A percentile compares a stretch with the other conserved stretches of the same genome.
Evolutionary conservation across 768 basidiomycete species (phyloP).

Genomic region (Myochromella boudieri): DNA sequence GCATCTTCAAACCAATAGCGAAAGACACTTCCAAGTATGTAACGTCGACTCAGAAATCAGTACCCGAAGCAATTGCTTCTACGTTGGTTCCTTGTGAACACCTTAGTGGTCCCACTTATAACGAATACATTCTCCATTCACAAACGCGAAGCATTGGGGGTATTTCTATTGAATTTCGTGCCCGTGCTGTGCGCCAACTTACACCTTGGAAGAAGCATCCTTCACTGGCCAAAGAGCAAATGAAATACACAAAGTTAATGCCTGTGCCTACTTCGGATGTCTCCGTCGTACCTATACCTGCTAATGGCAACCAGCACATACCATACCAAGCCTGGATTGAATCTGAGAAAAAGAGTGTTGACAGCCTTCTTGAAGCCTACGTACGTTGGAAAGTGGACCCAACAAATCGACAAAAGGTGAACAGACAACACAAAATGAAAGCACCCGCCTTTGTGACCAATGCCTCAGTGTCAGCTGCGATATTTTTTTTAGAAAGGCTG

Average conservation of each 20-base stretch:
- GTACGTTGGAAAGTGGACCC: background rate
- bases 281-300: background rate
- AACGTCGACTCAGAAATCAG: too few species aligned
- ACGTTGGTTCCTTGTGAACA: background rate
- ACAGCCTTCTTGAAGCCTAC: background rate
- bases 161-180: background rate
- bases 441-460: background rate
- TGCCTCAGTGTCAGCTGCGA: background rate
- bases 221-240: background rate
- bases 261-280: background rate
- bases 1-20: too few species aligned
- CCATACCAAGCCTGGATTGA: background rate
- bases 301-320: background rate
- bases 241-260: background rate
- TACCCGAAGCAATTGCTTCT: too few species aligned
- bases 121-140: slow-evolving; percentile 1
- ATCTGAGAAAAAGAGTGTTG: background rate
- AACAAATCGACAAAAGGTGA: background rate
- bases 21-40: too few species aligned
- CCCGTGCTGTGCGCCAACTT: background rate
- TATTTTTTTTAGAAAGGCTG: background rate
- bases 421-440: background rate
- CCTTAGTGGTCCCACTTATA: background rate
- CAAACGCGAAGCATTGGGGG: slow-evolving; percentile 2
- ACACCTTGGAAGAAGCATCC: background rate